These are phyloP conservation scores for Cladosporium sp. DNA, from an alignment of 2,329 filamentous ascomycete species.

Conservation along the genomic window DNA sequence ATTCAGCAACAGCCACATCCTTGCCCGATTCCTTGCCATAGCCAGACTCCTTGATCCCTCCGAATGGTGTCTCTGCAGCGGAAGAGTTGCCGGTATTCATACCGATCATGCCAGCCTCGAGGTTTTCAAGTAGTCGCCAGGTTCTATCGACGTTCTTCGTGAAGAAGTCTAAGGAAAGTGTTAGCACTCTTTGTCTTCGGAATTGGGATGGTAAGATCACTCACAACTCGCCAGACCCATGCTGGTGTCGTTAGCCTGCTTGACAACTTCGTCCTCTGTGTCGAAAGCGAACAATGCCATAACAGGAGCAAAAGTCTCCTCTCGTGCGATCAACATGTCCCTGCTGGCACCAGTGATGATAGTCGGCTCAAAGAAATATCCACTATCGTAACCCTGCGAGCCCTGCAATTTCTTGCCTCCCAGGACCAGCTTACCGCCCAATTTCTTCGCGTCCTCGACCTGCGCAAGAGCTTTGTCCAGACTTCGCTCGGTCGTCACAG, in stretches of 20 bases:
- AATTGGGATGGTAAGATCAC: background rate
- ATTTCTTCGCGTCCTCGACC: conserved; percentile 48
- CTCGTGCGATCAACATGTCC: conserved; percentile 18
- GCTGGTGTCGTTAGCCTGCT: conserved; percentile 46
- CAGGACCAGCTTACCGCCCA: conserved; percentile 18
- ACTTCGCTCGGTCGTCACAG: conserved; percentile 57
- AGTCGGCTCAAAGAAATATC: conserved; percentile 23
- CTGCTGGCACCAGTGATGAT: conserved; percentile 16
- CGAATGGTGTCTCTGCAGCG: conserved; percentile 66
- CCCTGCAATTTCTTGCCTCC: conserved; percentile 19
- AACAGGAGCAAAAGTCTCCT: conserved; percentile 22
- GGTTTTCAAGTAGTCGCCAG: conserved; percentile 65
- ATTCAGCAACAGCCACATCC: conserved; percentile 64
- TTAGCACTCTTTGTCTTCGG: background rate
- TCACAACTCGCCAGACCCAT: conserved; percentile 63
- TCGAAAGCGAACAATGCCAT: conserved; percentile 18
- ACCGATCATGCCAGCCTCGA: conserved; percentile 63
- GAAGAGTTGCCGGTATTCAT: conserved; percentile 58
- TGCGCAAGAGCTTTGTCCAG: conserved; percentile 60
- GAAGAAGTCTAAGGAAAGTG: conserved; percentile 53
- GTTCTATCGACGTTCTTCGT: conserved; percentile 67
- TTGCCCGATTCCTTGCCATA: conserved; percentile 69
- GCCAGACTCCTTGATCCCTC: conserved; percentile 67
- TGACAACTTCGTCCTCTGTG: conserved; percentile 19
- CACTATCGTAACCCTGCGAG: conserved; percentile 21